Conservation (phyloP, 441 rosid species). For the Cnidoscolus chayamansa region DNA sequence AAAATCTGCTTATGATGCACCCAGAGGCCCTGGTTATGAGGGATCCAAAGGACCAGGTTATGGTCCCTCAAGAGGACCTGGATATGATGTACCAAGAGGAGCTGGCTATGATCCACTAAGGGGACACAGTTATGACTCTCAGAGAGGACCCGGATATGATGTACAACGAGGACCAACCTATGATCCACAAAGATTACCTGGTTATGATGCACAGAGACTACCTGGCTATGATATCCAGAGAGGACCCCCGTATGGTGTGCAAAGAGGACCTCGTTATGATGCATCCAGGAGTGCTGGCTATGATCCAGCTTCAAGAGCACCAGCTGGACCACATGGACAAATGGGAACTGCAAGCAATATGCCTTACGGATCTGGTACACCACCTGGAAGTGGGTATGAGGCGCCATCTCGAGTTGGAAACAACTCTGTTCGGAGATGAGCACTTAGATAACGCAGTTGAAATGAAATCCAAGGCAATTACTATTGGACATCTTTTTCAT, state of each 20-base stretch:
- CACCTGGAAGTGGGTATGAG: slow-evolving; percentile 44
- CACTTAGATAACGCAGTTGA: not conserved
- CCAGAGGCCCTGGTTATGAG: slow-evolving; percentile 33
- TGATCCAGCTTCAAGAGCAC: slow-evolving; percentile 38
- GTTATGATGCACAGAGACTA: slow-evolving; percentile 39
- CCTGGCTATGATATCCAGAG: slow-evolving; percentile 41
- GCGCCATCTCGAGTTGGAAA: slow-evolving; percentile 45
- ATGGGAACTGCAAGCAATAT: slow-evolving; percentile 36
- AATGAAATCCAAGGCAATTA: not conserved
- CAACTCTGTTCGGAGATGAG: slow-evolving; percentile 52
- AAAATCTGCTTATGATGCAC: slow-evolving; percentile 45
- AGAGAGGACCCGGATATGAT: slow-evolving; percentile 39
- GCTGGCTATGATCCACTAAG: slow-evolving; percentile 42
- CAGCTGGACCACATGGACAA: slow-evolving; percentile 39
- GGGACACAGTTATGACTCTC: slow-evolving; percentile 36
- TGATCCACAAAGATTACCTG: slow-evolving; percentile 29
- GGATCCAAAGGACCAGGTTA: slow-evolving; percentile 15
- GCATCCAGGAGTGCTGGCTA: slow-evolving; percentile 32
- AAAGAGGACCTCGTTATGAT: slow-evolving; percentile 30
- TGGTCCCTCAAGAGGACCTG: slow-evolving; percentile 35
- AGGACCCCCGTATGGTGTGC: slow-evolving; percentile 32
- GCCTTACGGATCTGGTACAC: slow-evolving; percentile 57
- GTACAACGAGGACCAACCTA: slow-evolving; percentile 28
- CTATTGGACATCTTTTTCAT: not conserved
- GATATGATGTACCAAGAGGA: slow-evolving; percentile 45